Base-by-base conservation (phyloP, 495 filamentous ascomycete species). In the Neohortaea acidophila region DNA sequence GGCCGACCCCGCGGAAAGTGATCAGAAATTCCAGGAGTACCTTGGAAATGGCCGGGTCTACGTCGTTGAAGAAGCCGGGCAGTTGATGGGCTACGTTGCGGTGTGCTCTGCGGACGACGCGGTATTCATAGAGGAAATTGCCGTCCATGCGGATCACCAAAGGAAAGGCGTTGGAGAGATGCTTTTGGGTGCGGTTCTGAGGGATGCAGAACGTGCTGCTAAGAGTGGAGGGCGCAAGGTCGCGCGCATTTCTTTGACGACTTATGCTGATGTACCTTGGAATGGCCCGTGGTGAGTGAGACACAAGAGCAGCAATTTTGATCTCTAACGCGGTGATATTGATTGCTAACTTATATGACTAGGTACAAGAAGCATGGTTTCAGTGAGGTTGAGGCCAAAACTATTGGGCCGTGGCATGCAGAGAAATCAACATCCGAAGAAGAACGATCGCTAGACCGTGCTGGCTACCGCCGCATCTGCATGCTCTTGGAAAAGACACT, bases 261-360 rank as follows among this genome's bases (percentile, higher is more conserved):
- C 32, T 8, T 34, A 34, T 34, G 9, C 32, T 4, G 32, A 34
- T 21, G 17, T 34, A 5, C 32, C 8, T 4, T 34, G 32, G 32
- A 34, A 34, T 13, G 32, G 32, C 17, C 32, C 32, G 10, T 34
- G 32, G 32, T n/a, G n/a, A n/a, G n/a, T n/a, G n/a, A n/a, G n/a
- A n/a, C n/a, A n/a, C n/a, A n/a, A n/a, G n/a, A n/a, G n/a, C n/a
- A n/a, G n/a, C n/a, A n/a, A n/a, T n/a, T n/a, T n/a, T n/a, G n/a
- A n/a, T n/a, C n/a, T n/a, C n/a, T n/a, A n/a, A n/a, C n/a, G n/a
- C n/a, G n/a, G n/a, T n/a, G n/a, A n/a, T n/a, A n/a, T n/a, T n/a
- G n/a, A n/a, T n/a, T n/a, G n/a, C n/a, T n/a, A n/a, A n/a, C n/a
- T n/a, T n/a, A n/a, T n/a, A n/a, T n/a, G n/a, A n/a, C n/a, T n/a